Evolutionary conservation across 345 rosid genomes (phyloP).

Genomic region (Viola odorata): DNA sequence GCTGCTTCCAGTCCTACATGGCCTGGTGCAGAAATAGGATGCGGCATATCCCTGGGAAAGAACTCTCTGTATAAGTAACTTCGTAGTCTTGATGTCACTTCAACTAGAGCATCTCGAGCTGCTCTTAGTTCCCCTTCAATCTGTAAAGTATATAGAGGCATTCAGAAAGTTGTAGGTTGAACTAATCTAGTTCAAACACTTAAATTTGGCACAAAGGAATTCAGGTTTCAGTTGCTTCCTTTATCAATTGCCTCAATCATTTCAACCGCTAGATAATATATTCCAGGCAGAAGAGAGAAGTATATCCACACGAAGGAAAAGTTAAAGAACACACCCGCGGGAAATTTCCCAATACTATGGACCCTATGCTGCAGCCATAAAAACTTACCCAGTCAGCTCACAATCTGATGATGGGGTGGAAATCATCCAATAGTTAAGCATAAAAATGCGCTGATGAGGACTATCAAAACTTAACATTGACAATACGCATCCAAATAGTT

Average conservation of each 20-base stretch:
- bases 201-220: conserved; percentile 6
- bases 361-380: not conserved
- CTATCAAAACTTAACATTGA: not conserved
- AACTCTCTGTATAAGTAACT: conserved; percentile 66
- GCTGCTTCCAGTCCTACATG: conserved; percentile 46
- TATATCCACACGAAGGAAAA: conserved; percentile 3
- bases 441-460: not conserved
- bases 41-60: conserved; percentile 54
- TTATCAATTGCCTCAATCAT: conserved; percentile 4
- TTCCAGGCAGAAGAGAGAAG: not conserved
- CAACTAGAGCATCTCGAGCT: conserved; percentile 91
- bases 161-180: conserved; percentile 14
- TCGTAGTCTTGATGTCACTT: conserved; percentile 68
- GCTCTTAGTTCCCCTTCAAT: conserved; percentile 87
- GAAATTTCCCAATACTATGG: not conserved
- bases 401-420: no score
- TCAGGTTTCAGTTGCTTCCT: conserved; percentile 9
- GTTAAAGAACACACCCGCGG: conserved; percentile 1
- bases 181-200: conserved; percentile 2
- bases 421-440: not conserved
- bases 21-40: conserved; percentile 36
- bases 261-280: conserved; percentile 2
- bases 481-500: not conserved
- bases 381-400: no score
- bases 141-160: conserved; percentile 35